These are phyloP conservation scores for Penicillium sp. DNA, from an alignment of 2,329 filamentous ascomycete genomes.

Conservation along the genomic window DNA sequence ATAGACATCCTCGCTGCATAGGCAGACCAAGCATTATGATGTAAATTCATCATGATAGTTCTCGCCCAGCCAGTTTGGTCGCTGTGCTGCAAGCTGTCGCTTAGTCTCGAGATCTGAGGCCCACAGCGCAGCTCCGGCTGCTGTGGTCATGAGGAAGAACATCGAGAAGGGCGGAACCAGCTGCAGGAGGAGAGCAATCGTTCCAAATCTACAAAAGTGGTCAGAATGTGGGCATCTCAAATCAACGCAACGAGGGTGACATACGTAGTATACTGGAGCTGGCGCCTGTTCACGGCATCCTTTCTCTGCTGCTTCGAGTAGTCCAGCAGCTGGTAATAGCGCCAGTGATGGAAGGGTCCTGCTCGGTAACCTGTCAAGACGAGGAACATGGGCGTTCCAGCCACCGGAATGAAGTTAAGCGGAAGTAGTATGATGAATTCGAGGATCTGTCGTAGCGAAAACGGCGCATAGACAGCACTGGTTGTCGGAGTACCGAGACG, in stretches of 20 bases:
- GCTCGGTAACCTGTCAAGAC: conserved; percentile 84
- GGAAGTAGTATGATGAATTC: conserved; percentile 81
- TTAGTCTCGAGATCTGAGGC: conserved; percentile 74
- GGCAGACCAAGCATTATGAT: conserved; percentile 17
- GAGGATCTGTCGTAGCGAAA: conserved; percentile 85
- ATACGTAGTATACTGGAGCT: conserved; percentile 85
- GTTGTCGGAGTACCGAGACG: conserved; percentile 81
- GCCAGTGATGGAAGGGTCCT: conserved; percentile 86
- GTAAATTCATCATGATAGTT: conserved; percentile 45
- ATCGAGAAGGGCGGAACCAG: conserved; percentile 91
- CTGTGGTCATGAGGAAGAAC: conserved; percentile 87
- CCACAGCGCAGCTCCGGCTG: conserved; percentile 85
- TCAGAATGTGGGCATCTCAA: conserved; percentile 2
- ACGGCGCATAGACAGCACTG: conserved; percentile 80
- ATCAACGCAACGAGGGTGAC: conserved; percentile 19
- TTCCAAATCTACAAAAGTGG: conserved; percentile 71
- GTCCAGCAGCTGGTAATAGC: conserved; percentile 82
- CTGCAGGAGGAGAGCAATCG: conserved; percentile 79
- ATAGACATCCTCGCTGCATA: neutral
- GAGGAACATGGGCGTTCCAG: conserved; percentile 84
- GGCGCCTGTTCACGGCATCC: conserved; percentile 66
- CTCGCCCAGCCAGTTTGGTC: conserved; percentile 26
- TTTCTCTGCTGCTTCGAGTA: conserved; percentile 75
- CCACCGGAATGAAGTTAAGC: conserved; percentile 82
- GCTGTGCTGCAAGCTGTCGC: conserved; percentile 34